A percentile compares a stretch with the other conserved stretches of the same genome.
These are phyloP conservation scores for Alternaria atra DNA, from an alignment of 2,329 filamentous ascomycete genomes.

Conservation along the genomic window DNA sequence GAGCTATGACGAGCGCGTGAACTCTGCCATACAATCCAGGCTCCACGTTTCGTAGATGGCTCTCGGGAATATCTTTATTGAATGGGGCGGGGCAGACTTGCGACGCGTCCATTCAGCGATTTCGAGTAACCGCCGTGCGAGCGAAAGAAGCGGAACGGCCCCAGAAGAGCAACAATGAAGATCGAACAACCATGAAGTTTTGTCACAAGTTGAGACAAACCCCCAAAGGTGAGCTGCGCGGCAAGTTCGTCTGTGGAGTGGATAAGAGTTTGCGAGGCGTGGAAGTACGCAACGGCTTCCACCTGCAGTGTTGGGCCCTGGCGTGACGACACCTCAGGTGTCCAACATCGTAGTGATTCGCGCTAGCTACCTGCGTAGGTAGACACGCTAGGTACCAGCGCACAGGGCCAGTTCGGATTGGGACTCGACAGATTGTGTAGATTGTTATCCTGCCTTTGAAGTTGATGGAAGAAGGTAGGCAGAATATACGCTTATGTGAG, in stretches of 20 bases:
- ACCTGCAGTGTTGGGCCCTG: constrained; percentile 1
- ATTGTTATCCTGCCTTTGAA: neutral
- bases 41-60: neutral
- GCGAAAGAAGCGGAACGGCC: constrained; percentile 16
- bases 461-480: neutral
- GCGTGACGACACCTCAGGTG: neutral
- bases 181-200: constrained; percentile 1
- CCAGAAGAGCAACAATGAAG: constrained; percentile 8
- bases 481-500: neutral
- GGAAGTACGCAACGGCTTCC: constrained; percentile 1
- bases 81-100: constrained; percentile 14
- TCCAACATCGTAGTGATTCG: neutral
- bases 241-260: constrained; percentile 1
- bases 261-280: constrained; percentile 12
- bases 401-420: neutral
- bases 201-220: constrained; percentile 14
- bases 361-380: constrained; percentile 25
- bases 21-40: constrained; percentile 4
- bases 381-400: constrained; percentile 31
- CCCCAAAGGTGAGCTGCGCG: constrained; percentile 7
- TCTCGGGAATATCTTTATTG: constrained; percentile 3
- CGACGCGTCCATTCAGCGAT: constrained; percentile 18
- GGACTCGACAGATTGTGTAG: neutral
- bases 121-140: constrained; percentile 26
- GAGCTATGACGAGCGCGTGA: constrained; percentile 10